A percentile compares a stretch with the other conserved stretches of the same genome.
Evolutionary conservation across 2,329 filamentous ascomycete species (phyloP).

Genomic region (Alternaria brassicicola): DNA sequence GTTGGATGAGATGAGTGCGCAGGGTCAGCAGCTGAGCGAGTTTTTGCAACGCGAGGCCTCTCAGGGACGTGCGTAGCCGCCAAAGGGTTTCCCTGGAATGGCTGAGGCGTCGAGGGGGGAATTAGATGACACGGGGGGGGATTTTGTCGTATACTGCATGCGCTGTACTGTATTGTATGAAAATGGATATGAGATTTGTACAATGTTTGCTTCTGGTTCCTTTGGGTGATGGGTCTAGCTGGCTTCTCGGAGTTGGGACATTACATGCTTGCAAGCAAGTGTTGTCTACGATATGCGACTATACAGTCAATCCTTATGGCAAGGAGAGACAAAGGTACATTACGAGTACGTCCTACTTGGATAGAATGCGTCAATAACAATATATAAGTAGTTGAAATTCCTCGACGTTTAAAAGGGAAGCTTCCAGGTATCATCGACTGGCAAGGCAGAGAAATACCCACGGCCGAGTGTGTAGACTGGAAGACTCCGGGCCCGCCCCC

Average conservation of each 20-base stretch:
- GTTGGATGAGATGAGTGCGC: conserved; percentile 29
- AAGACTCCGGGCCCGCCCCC: not conserved
- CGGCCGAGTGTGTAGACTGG: not conserved
- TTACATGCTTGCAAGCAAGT: too few species aligned
- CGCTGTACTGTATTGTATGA: conserved; percentile 7
- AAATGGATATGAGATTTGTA: not conserved
- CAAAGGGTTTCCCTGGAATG: conserved; percentile 9
- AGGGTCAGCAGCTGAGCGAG: conserved; percentile 20
- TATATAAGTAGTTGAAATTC: too few species aligned
- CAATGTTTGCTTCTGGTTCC: not conserved
- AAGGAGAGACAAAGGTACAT: too few species aligned
- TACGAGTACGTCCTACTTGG: too few species aligned
- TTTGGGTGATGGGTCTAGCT: not conserved
- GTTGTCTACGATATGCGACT: too few species aligned
- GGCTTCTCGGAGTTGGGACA: too few species aligned
- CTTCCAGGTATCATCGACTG: not conserved
- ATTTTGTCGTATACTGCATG: not conserved
- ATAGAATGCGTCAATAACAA: too few species aligned
- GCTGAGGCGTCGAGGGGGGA: conserved; percentile 11
- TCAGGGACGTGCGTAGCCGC: not conserved
- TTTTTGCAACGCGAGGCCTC: conserved; percentile 16
- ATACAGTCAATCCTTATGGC: too few species aligned
- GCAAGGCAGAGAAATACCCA: not conserved
- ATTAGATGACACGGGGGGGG: not conserved
- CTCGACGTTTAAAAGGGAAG: not conserved